Conservation (phyloP, 2,329 filamentous ascomycete species). For the Ophiostoma sp. region DNA sequence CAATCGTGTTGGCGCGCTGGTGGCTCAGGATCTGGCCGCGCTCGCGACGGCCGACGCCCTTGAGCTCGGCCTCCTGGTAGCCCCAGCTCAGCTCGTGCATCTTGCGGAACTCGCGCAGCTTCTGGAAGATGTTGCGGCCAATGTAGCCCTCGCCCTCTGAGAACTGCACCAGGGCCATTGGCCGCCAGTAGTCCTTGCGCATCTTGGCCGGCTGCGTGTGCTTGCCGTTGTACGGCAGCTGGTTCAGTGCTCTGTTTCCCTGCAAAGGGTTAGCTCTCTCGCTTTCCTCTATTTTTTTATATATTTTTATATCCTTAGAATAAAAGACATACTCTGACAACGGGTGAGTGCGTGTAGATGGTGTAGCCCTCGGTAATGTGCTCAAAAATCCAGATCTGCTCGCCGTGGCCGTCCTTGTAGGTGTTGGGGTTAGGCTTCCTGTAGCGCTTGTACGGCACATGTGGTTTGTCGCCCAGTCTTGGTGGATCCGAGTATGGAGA, state of each 20-base stretch:
- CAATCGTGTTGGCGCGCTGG: slow-evolving; percentile 57
- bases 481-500: not conserved
- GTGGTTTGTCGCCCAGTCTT: slow-evolving; percentile 9
- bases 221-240: slow-evolving; percentile 60
- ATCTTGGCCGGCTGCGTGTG: slow-evolving; percentile 59
- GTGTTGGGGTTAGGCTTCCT: slow-evolving; percentile 29
- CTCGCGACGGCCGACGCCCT: slow-evolving; percentile 39
- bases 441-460: slow-evolving; percentile 25
- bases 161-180: slow-evolving; percentile 57
- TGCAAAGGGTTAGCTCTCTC: slow-evolving; percentile 21
- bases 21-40: slow-evolving; percentile 52
- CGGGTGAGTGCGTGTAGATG: slow-evolving; percentile 47
- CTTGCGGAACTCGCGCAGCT: slow-evolving; percentile 58
- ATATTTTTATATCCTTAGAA: not conserved
- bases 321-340: slow-evolving; percentile 39
- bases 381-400: slow-evolving; percentile 53
- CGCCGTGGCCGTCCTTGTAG: slow-evolving; percentile 44
- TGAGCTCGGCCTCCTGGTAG: slow-evolving; percentile 39
- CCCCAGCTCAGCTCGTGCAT: slow-evolving; percentile 60
- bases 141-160: slow-evolving; percentile 46
- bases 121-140: slow-evolving; percentile 57
- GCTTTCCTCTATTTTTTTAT: not conserved
- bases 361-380: slow-evolving; percentile 48
- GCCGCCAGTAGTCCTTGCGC: slow-evolving; percentile 63
- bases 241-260: slow-evolving; percentile 32